Evolutionary conservation across 2,329 filamentous ascomycete genomes (phyloP), one percentile per base, ranked within the genome.

Genomic region (Leptographium flavum): DNA sequence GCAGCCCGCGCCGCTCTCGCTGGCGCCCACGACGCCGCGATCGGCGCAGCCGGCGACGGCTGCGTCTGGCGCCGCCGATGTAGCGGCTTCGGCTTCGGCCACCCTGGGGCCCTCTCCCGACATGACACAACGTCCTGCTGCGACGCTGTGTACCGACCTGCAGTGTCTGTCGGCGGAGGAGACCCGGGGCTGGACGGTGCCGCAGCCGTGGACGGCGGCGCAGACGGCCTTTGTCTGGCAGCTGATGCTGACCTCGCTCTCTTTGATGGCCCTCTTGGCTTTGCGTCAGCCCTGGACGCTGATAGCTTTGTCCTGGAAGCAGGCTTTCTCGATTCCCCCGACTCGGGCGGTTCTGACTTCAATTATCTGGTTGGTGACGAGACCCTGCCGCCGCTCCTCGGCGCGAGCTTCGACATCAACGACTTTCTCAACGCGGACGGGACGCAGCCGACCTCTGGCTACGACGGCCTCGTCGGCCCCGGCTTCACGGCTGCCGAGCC

Each of bases 61-160:
- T 22, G 23, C 15, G 27, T 40, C 39, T 19, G 17, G 25, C 5
- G n/a, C 28, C 28, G 49, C 54, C 30, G 51, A 52, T 41, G 42
- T 52, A 14, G 42, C 52, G 41, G 50, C 52, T 49, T 49, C 50
- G 47, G 51, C 53, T 45, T 50, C 55, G 39, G 37, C 59, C 50
- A 42, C 56, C 41, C 55, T 52, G 53, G 55, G 58, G 55, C 58
- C 65, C 69, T 75, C 81, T 68, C 74, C 84, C 79, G 86, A 93
- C 76, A 70, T 78, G 92, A 92, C 88, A 95, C 92, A 95, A 95
- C 88, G 93, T 94, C 88, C 92, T 96, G 92, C 92, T 75, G 92
- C 76, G 88, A 82, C 95, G 90, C 95, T 96, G 92, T 96, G 83
- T 64, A 50, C 49, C 46, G 92, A 94, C 92, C 92, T 94, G 92